Percentiles rank a stretch among this genome's conserved stretches.
Evolutionary conservation across 352 stramenopile species (phyloP).

Genomic region (Phytophthora pistaciae): DNA sequence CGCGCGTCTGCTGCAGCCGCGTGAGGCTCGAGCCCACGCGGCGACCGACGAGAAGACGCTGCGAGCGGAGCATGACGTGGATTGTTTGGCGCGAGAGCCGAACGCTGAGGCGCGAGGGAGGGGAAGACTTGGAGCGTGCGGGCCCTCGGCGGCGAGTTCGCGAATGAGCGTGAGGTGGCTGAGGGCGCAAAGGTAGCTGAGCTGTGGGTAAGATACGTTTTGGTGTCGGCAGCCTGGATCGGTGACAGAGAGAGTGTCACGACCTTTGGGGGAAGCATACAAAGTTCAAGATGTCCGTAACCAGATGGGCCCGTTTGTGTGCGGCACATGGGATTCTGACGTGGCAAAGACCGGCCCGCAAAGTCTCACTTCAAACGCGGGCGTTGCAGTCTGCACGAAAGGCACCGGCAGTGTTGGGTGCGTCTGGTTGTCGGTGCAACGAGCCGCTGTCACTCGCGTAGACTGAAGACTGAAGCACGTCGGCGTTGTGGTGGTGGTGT

Average conservation of each 20-base stretch:
- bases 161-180: constrained; percentile 32
- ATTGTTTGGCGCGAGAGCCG: constrained; percentile 12
- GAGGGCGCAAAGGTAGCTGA: background rate
- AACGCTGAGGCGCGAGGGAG: constrained; percentile 14
- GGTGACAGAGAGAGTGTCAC: constrained; percentile 25
- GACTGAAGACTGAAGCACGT: background rate
- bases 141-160: constrained; percentile 21
- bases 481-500: background rate
- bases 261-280: constrained; percentile 32
- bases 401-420: constrained; percentile 15
- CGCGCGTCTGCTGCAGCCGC: constrained; percentile 41
- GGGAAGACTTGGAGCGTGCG: constrained; percentile 4
- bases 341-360: constrained; percentile 1
- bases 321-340: constrained; percentile 14
- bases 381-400: background rate
- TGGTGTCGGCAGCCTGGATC: constrained; percentile 4
- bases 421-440: background rate
- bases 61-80: constrained; percentile 50
- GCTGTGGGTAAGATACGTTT: constrained; percentile 24
- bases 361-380: constrained; percentile 22
- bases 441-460: constrained; percentile 16
- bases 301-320: constrained; percentile 30
- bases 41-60: constrained; percentile 39
- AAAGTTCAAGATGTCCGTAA: constrained; percentile 29
- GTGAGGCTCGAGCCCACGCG: constrained; percentile 18